Conservation (phyloP, 176 grass and related monocot genomes). For the Urochloa ruziziensis region DNA sequence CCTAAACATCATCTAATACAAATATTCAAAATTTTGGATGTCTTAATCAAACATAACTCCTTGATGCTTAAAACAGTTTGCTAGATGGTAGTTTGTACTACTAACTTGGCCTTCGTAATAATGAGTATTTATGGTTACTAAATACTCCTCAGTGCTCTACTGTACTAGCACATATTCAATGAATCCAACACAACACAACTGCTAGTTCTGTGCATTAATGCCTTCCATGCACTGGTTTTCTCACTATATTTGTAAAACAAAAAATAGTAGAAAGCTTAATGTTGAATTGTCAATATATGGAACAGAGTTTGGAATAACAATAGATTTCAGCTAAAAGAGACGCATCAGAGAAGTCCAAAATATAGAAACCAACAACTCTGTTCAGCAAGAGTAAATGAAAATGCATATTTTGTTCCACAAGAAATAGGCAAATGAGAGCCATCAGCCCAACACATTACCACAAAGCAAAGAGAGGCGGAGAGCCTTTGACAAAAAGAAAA, state of each 20-base stretch:
- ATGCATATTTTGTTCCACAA: background rate
- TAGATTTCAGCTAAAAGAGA: background rate
- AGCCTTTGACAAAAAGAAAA: background rate
- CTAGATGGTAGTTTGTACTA: constrained; percentile 33
- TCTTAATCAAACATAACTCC: constrained; percentile 26
- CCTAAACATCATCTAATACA: too few species aligned
- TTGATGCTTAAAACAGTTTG: constrained; percentile 33
- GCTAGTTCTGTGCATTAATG: constrained; percentile 38
- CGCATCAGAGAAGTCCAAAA: background rate
- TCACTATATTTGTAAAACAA: background rate
- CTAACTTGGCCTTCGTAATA: constrained; percentile 2
- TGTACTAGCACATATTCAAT: constrained; percentile 19
- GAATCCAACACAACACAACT: constrained; percentile 23
- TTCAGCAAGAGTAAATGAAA: background rate
- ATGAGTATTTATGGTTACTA: constrained; percentile 36
- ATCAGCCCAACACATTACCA: too few species aligned
- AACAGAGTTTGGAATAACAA: background rate
- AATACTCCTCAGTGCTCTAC: constrained; percentile 22
- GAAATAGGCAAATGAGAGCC: background rate
- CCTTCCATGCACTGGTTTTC: background rate
- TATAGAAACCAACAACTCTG: background rate
- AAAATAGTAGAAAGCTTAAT: background rate
- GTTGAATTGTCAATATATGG: background rate
- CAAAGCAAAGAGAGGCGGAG: background rate
- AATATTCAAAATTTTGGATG: constrained; percentile 29